Base-by-base conservation (phyloP, 257 asterid genomes). In the Jasminum sambac region DNA sequence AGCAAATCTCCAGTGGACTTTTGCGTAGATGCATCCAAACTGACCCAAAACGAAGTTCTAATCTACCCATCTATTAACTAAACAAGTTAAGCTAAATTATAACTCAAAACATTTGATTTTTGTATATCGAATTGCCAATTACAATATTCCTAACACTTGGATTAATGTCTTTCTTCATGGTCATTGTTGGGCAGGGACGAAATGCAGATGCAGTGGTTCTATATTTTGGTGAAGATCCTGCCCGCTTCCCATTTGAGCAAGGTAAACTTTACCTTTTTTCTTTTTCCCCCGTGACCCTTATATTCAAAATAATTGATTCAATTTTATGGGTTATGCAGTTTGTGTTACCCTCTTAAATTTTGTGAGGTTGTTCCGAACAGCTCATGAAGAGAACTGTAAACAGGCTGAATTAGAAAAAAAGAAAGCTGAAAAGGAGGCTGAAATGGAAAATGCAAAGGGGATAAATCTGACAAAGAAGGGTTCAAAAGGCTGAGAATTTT, bases 181-280 rank as follows among this genome's bases (percentile, higher is more conserved):
- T 63, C 71, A 24, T 75, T 83, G 74, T 76, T 77, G 24, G 66
- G 69, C 92, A 95, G 99, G 99, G 98, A 71, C 88, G 90, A 80
- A 90, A 90, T 67, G 99, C 99, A 23, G 99, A 95, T 88, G 98
- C 97, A 34, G 79, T 92, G 77, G 94, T 94, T 69, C 83, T 91
- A 57, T 95, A 95, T 86, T 95, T 95, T 52, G 97, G 97, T 23
- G 99, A 95, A 86, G 99, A 95, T 75, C 98, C 98, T 69, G 96
- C 90, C 26, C 85, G 87, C 59, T 92, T 89, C 83, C 99, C 99
- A 50, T 92, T 92, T 68, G 99, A 95, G 84, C 99, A 95, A 90
- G 99, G 99, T 95, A 74, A 71, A 64, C 16, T 23, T 25, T 57
- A 12, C 62, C 55, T 70, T 36, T 63, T 24, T 66, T 61, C 42